phyloP scores from a whole-genome alignment of 2,329 filamentous ascomycete genomes.

The Cytospora paraplurivora region DNA sequence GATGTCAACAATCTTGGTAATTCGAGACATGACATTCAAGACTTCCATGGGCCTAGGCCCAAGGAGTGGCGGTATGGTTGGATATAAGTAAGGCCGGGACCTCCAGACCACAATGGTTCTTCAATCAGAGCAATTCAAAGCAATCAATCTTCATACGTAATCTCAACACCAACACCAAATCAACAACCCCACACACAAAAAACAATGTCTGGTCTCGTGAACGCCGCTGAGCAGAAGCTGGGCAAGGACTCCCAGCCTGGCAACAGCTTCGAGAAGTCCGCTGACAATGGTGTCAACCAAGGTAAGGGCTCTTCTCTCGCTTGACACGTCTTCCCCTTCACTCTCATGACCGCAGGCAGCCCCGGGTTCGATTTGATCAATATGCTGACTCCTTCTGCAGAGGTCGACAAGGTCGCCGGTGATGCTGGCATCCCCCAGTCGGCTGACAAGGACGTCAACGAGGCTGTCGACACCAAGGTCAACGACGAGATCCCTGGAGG shows the following conservation, averaged over 20 bases:
- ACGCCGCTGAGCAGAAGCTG: slow-evolving; percentile 25
- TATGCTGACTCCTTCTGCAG: slow-evolving; percentile 3
- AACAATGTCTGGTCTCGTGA: slow-evolving; percentile 24
- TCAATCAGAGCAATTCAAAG: background rate
- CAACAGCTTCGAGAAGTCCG: slow-evolving; percentile 28
- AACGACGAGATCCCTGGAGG: slow-evolving; percentile 32
- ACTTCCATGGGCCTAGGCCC: background rate
- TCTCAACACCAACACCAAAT: background rate
- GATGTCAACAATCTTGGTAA: background rate
- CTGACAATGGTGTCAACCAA: slow-evolving; percentile 29
- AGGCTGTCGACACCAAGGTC: slow-evolving; percentile 29
- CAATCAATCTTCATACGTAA: background rate
- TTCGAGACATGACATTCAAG: background rate
- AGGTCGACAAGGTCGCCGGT: slow-evolving; percentile 28
- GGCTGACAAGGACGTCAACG: slow-evolving; percentile 25
- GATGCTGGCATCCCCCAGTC: slow-evolving; percentile 28
- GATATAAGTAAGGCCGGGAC: background rate
- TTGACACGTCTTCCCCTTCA: background rate
- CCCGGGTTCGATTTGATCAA: background rate
- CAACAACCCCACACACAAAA: background rate
- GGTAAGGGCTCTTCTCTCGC: slow-evolving; percentile 11
- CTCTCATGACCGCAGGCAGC: background rate
- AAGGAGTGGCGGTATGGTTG: background rate
- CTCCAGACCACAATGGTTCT: background rate
- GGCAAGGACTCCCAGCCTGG: slow-evolving; percentile 31